Base-by-base conservation (phyloP, 805 yeast genomes). In the Spathaspora boniae region DNA sequence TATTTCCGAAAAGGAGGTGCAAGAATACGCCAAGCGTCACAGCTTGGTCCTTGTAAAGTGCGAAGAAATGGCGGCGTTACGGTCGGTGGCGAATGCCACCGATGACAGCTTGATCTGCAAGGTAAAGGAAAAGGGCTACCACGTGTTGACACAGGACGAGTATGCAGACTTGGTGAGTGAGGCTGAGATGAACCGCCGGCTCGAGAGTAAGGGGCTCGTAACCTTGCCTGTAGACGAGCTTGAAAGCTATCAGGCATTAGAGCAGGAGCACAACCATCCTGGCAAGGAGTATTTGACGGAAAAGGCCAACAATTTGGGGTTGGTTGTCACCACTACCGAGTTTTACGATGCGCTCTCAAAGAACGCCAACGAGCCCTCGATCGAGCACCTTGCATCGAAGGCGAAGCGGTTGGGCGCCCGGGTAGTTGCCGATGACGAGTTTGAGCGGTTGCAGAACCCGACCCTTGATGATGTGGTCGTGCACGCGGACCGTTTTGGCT, bases 281-380 rank as follows among this genome's bases (percentile, higher is more conserved):
- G 46, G 48, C 12, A 55, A 55, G 38, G 53, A 47, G 1, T 63
- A 62, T 37, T 42, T 64, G 14, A 56, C 62, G 2, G 30, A 45
- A 4, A 64, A 60, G 40, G 68, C 71, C 9, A 59, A 60, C 40
- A 56, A 58, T 16, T 38, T 62, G 26, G 71, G 70, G 2, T 45
- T 60, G 16, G 56, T 60, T n/a, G 49, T 64, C 3, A 45, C 65
- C 1, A 42, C 68, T 1, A 36, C 60, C 2, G 43, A 47, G 14
- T 49, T 51, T 15, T 56, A 60, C 33, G 68, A 63, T 15, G 54
- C 59, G 20, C 42, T 66, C 26, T 53, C 47, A 4, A 43, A 44
- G n/a, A 36, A 39, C 17, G 55, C 59, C 0, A 44, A 58, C 17
- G 40, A 43, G 6, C 65, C 65, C 6, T 25, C 49, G 1, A 16